A percentile compares a stretch with the other conserved stretches of the same genome.
These are phyloP conservation scores for Kluyveromyces nonfermentans DNA, from an alignment of 805 yeast genomes.

Conservation along the genomic window DNA sequence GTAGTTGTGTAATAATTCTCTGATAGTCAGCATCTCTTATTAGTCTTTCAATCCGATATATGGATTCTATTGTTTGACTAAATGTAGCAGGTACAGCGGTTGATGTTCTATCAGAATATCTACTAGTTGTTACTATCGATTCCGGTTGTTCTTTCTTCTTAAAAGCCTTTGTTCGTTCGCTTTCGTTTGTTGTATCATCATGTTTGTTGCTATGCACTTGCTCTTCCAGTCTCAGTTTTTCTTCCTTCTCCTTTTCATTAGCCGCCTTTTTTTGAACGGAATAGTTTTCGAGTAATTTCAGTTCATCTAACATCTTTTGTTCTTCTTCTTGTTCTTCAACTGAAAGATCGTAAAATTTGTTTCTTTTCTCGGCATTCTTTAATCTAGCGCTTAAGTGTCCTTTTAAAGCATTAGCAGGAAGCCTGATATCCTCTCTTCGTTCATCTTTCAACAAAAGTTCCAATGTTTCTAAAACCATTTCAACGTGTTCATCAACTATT, in stretches of 20 bases:
- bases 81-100: background rate
- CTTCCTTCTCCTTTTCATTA: slow-evolving; percentile 19
- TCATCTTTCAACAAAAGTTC: slow-evolving; percentile 44
- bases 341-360: slow-evolving; percentile 46
- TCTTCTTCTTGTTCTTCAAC: slow-evolving; percentile 13
- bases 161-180: slow-evolving; percentile 7
- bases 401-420: slow-evolving; percentile 63
- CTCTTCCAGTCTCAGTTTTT: slow-evolving; percentile 15
- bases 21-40: slow-evolving; percentile 1
- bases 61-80: background rate
- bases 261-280: slow-evolving; percentile 7
- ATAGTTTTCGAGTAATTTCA: slow-evolving; percentile 15
- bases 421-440: slow-evolving; percentile 65
- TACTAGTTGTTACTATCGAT: background rate
- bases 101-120: background rate
- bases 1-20: background rate
- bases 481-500: slow-evolving; percentile 56
- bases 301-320: slow-evolving; percentile 9
- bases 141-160: slow-evolving; percentile 5
- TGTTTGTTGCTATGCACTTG: slow-evolving; percentile 7
- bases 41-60: background rate
- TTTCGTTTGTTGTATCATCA: slow-evolving; percentile 3
- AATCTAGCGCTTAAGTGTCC: slow-evolving; percentile 55
- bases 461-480: slow-evolving; percentile 38
- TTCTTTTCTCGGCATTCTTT: slow-evolving; percentile 39